Conservation (phyloP, 371 early-diverging fungal genomes). For the Haplosporangium sp. region DNA sequence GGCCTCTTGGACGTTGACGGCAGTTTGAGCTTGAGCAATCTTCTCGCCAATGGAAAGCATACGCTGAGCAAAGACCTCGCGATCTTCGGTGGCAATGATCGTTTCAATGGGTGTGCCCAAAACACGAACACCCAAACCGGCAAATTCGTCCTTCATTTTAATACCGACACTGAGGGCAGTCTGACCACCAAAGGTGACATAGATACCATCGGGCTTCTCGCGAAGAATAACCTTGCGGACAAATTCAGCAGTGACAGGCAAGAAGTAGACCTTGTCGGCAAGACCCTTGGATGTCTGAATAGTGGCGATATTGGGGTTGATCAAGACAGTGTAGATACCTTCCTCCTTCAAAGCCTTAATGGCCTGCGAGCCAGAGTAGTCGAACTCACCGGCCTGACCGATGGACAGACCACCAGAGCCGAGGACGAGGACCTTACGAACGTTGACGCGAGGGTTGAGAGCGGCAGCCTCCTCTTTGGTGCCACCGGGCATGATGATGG, state of each 20-base stretch:
- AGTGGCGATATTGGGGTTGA: constrained; percentile 98
- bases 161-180: constrained; percentile 95
- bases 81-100: constrained; percentile 89
- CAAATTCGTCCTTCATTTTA: constrained; percentile 84
- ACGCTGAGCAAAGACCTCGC: constrained; percentile 93
- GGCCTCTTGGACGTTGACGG: constrained; percentile 83
- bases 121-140: constrained; percentile 83
- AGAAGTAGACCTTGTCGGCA: constrained; percentile 93
- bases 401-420: constrained; percentile 94
- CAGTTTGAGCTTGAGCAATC: constrained; percentile 89
- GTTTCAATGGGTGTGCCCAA: constrained; percentile 95
- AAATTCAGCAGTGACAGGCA: constrained; percentile 93
- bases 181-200: constrained; percentile 95
- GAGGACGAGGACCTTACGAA: constrained; percentile 90
- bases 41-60: constrained; percentile 52
- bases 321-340: constrained; percentile 86
- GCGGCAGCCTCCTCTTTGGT: constrained; percentile 62
- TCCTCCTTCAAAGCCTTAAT: constrained; percentile 96
- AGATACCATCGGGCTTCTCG: constrained; percentile 94
- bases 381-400: constrained; percentile 98
- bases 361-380: constrained; percentile 96
- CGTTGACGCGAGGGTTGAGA: constrained; percentile 65
- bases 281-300: constrained; percentile 95
- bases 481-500: constrained; percentile 80
- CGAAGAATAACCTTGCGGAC: constrained; percentile 87